Base-by-base conservation (phyloP, 139 green algal genomes). In the Edaphochlamys debaryana region DNA sequence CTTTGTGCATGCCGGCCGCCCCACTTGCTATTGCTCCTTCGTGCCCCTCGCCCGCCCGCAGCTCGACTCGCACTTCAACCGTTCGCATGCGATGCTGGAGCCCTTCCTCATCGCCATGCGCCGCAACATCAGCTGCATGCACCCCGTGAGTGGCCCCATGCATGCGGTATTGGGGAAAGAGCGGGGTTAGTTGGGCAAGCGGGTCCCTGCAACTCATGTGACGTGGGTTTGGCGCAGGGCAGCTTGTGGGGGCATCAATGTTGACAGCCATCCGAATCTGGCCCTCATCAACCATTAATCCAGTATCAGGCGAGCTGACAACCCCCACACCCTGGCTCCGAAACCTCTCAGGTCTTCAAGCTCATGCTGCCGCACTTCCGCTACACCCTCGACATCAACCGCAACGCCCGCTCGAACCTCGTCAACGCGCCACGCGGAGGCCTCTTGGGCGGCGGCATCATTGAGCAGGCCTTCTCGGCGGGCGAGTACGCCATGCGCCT, bases 321-420 rank as follows among this genome's bases (percentile, higher is more conserved):
- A n/a, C n/a, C n/a, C n/a, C n/a, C n/a, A n/a, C n/a, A n/a, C n/a
- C n/a, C n/a, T n/a, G n/a, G n/a, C n/a, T n/a, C n/a, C n/a, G n/a
- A n/a, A n/a, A n/a, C n/a, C n/a, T n/a, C n/a, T 41, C 69, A 77
- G 69, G 45, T 77, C 20, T 67, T 76, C 87, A 88, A 90, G 80
- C 78, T 92, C 22, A 87, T 93, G 85, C 29, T 84, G n/a, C 89
- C 87, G 4, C 89, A 93, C 80, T 90, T 90, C 81, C 73, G 79
- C 30, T 92, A 91, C 86, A 94, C 88, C 22, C 62, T 93, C 29
- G 42, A 88, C 64, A 94, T 94, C 86, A 94, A 94, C 79, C 30
- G 37, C 66, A 85, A 89, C 50, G 90, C 84, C 9, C 86, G 90
- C 60, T 23, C 8, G 11, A 54, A 19, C 0, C 84, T 94, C 29